Base-by-base conservation (phyloP, 164 flowering plant genomes). In the Echeveria elegans region DNA sequence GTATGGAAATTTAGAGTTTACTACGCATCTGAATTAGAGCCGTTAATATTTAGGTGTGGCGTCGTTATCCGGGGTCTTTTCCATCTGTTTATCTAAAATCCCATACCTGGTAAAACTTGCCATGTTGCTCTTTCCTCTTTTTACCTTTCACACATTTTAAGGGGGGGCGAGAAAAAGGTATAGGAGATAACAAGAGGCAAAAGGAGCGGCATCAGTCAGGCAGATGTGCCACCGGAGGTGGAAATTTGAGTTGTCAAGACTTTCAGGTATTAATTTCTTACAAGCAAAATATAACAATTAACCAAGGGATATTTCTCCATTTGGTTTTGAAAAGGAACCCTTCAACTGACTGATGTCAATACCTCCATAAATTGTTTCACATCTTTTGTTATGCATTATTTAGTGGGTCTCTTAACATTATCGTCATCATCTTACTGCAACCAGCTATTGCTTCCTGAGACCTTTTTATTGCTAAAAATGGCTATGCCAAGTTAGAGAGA, bases 401-500 rank as follows among this genome's bases (percentile, higher is more conserved):
- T 47, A 47, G 52, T 47, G 15, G 52, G 52, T 47, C 18, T 47
- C 19, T 38, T 38, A 47, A 19, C 52, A 15, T 15, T 47, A n/a
- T n/a, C 41, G 12, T 38, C 52, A 47, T 47, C 52, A 47, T 16
- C 52, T 47, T 47, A 47, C 52, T 47, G 21, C 24, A n/a, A 2
- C 6, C n/a, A 50, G 56, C 56, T 50, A 24, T 50, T 50, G 23
- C 56, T 50, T 50, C 24, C n/a, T n/a, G 56, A 5, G 23, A 19
- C 56, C 56, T 50, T 50, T 50, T 50, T 50, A n/a, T 50, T 50
- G 24, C 56, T 50, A 50, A 50, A 50, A 19, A 50, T 50, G 56
- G 56, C 56, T 21, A 50, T 19, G 56, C 9, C 24, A 50, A 50
- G 9, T 6, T 50, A 50, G 26, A 50, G 56, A 50, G n/a, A n/a